A percentile compares a stretch with the other conserved stretches of the same genome.
Conservation (phyloP, 2,329 filamentous ascomycete genomes). For the Fusarium marasasianum region DNA sequence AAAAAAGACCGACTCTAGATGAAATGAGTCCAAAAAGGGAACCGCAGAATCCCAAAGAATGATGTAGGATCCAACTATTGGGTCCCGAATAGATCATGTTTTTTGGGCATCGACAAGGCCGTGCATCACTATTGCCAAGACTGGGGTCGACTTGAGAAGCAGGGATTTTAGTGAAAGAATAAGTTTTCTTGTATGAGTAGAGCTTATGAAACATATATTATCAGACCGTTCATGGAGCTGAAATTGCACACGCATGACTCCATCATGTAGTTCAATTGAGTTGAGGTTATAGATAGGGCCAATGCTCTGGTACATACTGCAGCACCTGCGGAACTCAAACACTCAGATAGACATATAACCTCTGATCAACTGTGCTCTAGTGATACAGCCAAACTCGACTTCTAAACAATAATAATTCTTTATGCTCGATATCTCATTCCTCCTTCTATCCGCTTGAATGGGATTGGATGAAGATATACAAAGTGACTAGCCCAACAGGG, state of each 20-base stretch:
- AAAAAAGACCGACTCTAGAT: background rate
- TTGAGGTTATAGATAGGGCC: background rate
- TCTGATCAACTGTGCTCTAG: background rate
- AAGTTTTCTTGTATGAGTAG: background rate
- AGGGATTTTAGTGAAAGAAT: background rate
- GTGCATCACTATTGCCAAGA: conserved; percentile 26
- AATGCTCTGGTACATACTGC: background rate
- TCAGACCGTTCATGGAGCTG: background rate
- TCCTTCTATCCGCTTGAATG: conserved; percentile 3
- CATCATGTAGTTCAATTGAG: background rate
- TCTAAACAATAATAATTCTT: background rate
- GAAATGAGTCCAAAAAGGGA: background rate
- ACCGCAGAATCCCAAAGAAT: background rate
- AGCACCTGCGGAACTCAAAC: background rate
- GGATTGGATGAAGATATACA: background rate
- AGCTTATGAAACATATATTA: background rate
- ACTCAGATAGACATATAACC: background rate
- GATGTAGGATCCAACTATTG: conserved; percentile 7
- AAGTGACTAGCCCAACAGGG: background rate
- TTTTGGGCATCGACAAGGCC: conserved; percentile 23
- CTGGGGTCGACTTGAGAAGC: background rate
- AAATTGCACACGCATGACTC: background rate
- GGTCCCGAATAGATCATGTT: background rate
- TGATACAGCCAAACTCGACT: background rate
- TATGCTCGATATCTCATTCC: background rate